phyloP scores from a whole-genome alignment of 805 yeast genomes.

The Candida takata region DNA sequence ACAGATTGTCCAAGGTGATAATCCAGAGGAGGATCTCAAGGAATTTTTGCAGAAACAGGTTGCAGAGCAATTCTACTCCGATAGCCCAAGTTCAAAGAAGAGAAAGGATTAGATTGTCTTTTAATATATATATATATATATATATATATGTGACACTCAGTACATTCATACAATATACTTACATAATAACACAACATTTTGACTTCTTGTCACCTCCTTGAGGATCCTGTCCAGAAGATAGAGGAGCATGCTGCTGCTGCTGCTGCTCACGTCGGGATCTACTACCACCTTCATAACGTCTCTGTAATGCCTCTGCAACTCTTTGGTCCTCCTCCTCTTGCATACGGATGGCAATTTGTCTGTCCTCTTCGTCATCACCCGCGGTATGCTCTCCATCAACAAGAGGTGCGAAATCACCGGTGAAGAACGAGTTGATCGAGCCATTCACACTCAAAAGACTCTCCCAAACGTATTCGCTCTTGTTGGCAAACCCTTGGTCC shows the following conservation, averaged over 20 bases:
- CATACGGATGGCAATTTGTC: constrained; percentile 35
- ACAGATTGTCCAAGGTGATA: constrained; percentile 67
- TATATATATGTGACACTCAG: too few relatives aligned
- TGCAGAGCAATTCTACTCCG: constrained; percentile 40
- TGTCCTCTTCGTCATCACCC: constrained; percentile 25
- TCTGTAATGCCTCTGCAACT: constrained; percentile 40
- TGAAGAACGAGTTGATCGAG: constrained; percentile 57
- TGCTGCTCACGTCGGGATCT: neutral
- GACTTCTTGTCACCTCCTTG: constrained; percentile 10
- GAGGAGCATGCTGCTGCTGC: constrained; percentile 4
- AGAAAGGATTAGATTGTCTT: constrained; percentile 13
- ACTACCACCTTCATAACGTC: constrained; percentile 1
- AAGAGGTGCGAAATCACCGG: constrained; percentile 53
- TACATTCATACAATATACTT: too few relatives aligned
- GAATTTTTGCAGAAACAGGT: constrained; percentile 62
- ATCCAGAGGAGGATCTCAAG: constrained; percentile 73
- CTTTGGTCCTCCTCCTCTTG: constrained; percentile 54
- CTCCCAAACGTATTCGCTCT: constrained; percentile 71
- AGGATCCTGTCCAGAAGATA: too few relatives aligned
- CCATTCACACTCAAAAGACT: constrained; percentile 63
- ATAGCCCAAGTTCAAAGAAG: constrained; percentile 29
- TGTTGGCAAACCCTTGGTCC: constrained; percentile 54
- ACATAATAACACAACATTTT: constrained; percentile 22
- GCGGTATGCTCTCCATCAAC: constrained; percentile 19
- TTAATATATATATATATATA: neutral